A percentile compares a stretch with the other conserved stretches of the same genome.
phyloP scores from a whole-genome alignment of 73 alveolate genomes.

The Tetrahymena borealis region DNA sequence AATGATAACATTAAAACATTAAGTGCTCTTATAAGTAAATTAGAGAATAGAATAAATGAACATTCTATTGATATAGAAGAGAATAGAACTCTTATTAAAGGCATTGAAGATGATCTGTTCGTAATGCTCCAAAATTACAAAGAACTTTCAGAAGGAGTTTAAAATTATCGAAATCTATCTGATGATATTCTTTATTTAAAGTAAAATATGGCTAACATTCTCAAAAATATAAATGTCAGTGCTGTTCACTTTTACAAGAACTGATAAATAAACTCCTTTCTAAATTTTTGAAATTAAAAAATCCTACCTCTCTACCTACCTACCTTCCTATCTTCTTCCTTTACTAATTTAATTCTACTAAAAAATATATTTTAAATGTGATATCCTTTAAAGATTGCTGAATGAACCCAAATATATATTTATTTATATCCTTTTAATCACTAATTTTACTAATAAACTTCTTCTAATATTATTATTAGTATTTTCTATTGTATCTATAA shows the following conservation, averaged over 20 bases:
- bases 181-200: not conserved
- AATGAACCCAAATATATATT: too few relatives aligned
- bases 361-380: too few relatives aligned
- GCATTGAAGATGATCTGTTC: not conserved
- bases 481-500: too few relatives aligned
- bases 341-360: too few relatives aligned
- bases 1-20: not conserved
- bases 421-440: too few relatives aligned
- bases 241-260: not conserved
- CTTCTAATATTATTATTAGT: too few relatives aligned
- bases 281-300: too few relatives aligned
- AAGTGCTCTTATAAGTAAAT: not conserved
- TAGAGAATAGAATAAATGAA: not conserved
- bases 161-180: not conserved
- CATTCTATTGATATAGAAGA: not conserved
- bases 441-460: too few relatives aligned
- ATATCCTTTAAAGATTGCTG: too few relatives aligned
- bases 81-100: not conserved
- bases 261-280: not conserved
- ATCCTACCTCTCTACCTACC: too few relatives aligned
- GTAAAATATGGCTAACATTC: not conserved
- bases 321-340: too few relatives aligned
- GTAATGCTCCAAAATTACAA: not conserved
- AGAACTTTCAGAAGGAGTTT: not conserved
- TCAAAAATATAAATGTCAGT: not conserved